phyloP scores from a whole-genome alignment of 495 filamentous ascomycete genomes.

The Lophiostoma macrostomum region DNA sequence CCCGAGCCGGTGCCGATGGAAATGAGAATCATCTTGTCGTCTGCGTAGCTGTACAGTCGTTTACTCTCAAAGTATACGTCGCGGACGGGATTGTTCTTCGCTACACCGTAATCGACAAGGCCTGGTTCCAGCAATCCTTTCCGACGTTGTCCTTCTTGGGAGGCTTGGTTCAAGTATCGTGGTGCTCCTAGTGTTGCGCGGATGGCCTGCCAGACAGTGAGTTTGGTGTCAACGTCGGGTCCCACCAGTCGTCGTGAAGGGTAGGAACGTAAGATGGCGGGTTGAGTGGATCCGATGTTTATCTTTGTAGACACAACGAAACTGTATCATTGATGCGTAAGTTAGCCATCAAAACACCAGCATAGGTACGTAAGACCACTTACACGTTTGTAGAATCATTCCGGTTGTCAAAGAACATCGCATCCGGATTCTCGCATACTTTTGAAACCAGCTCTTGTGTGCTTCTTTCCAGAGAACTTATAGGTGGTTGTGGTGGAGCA shows the following conservation, averaged over 20 bases:
- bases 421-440: neutral
- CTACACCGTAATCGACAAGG: constrained; percentile 87
- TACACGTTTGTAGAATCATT: constrained; percentile 26
- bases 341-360: neutral
- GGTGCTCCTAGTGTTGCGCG: constrained; percentile 85
- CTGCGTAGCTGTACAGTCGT: constrained; percentile 85
- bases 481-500: constrained; percentile 86
- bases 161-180: constrained; percentile 84
- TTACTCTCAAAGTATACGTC: constrained; percentile 71
- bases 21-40: constrained; percentile 74
- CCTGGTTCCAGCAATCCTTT: constrained; percentile 48
- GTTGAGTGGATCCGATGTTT: constrained; percentile 8
- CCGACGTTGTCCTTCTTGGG: constrained; percentile 32
- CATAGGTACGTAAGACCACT: neutral
- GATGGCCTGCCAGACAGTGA: constrained; percentile 92
- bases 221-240: constrained; percentile 79
- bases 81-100: constrained; percentile 85
- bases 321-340: neutral
- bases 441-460: constrained; percentile 71
- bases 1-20: constrained; percentile 80
- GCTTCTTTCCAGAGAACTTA: constrained; percentile 85
- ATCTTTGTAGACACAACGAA: constrained; percentile 23
- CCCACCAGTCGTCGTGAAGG: constrained; percentile 52
- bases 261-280: constrained; percentile 24
- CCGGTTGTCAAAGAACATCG: constrained; percentile 10